Evolutionary conservation across 2,329 filamentous ascomycete species (phyloP).

Genomic region (Cryphonectria carpinicola): DNA sequence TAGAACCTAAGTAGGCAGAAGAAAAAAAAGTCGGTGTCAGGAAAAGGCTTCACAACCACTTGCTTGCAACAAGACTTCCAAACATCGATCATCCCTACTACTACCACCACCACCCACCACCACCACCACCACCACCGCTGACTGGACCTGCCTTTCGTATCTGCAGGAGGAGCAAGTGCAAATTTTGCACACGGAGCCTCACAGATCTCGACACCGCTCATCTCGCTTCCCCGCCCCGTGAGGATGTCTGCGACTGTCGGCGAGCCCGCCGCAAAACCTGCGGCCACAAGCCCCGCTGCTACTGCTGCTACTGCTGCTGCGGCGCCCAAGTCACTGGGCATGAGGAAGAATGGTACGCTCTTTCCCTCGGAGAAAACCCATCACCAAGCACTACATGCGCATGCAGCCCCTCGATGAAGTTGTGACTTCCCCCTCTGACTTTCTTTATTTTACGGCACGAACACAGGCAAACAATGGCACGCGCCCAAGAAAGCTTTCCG

Average conservation of each 20-base stretch:
- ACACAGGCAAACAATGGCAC: slow-evolving; percentile 92
- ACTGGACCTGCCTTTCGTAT: slow-evolving; percentile 13
- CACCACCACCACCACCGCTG: slow-evolving; percentile 1
- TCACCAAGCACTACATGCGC: not conserved
- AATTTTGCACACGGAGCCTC: not conserved
- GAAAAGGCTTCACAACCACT: not conserved
- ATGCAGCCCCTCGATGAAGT: not conserved
- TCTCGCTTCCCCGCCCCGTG: slow-evolving; percentile 21
- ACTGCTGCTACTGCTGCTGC: not conserved
- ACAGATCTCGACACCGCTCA: slow-evolving; percentile 8
- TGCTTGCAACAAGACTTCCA: not conserved
- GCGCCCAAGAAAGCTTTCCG: slow-evolving; percentile 82
- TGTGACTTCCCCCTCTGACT: slow-evolving; percentile 6
- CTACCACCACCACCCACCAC: not conserved
- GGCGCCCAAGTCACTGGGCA: slow-evolving; percentile 55
- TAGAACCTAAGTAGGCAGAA: not conserved
- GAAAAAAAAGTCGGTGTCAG: not conserved
- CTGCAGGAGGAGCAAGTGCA: slow-evolving; percentile 6
- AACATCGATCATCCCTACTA: slow-evolving; percentile 19
- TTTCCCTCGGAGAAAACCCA: not conserved
- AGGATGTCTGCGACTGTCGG: slow-evolving; percentile 49
- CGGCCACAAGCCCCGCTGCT: slow-evolving; percentile 35
- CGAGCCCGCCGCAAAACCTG: slow-evolving; percentile 39
- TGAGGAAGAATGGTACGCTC: slow-evolving; percentile 80
- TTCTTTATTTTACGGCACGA: not conserved